Evolutionary conservation across 2,329 filamentous ascomycete genomes (phyloP), one percentile per base, ranked within the genome.

Genomic region (Venturia aucupariae): DNA sequence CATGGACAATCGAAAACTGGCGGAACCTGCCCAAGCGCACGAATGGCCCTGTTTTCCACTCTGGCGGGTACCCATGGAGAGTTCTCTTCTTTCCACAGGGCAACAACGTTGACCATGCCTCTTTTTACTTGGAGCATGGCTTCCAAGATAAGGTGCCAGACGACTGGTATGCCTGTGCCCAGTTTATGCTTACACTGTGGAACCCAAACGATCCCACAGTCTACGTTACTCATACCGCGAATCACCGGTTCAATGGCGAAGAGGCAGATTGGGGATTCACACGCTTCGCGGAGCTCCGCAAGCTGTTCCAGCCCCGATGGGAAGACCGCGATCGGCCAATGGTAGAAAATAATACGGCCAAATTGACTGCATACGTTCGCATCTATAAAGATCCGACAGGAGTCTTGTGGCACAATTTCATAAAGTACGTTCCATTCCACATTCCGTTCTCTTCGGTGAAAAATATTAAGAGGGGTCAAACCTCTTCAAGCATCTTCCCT

Each of bases 251-350:
- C 76, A 97, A 92, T 4, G 90, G 90, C 68, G 94, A 97, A 54
- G 94, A 99, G 76, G 92, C 91, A 30, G 94, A 99, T 72, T 99
- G 94, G 94, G 94, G 94, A 1, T 99, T 99, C 75, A 99, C 94
- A n/a, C 82, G 93, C 64, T 99, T 97, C 73, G 86, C 92, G 15
- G 94, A 97, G 74, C 83, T 96, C 61, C 84, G 91, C 63, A 88
- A 86, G 71, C 88, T 97, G 74, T 96, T 97, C 73, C 88, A 87
- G 66, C 80, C 86, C 41, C 82, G 85, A 1, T 96, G 89, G 84
- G 89, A 94, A 65, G 84, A 86, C 61, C 77, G 76, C 66, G 81
- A 80, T 22, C 83, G 89, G 65, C 90, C 89, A 10, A 82, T 95
- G 68, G 84, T 92, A 22, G 90, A 95, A 72, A 85, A 90, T 70